Evolutionary conservation across 2,329 filamentous ascomycete species (phyloP).

Genomic region (Diaporthe destruens): DNA sequence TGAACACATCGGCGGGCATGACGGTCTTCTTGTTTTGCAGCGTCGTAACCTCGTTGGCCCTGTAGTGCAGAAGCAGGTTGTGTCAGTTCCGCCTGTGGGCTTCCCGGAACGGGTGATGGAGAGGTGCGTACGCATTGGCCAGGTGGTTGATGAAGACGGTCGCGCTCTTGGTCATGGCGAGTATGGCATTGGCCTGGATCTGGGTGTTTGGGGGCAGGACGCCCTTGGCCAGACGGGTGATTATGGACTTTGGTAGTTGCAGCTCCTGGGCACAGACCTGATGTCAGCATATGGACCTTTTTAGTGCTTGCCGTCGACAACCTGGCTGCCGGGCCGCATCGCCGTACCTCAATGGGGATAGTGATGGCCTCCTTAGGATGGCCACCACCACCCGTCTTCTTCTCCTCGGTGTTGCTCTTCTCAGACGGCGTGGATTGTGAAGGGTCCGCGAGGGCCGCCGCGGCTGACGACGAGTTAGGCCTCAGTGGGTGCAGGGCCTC

Average conservation of each 20-base stretch:
- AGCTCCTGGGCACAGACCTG: conserved; percentile 68
- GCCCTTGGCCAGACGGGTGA: conserved; percentile 83
- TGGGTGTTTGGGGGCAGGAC: conserved; percentile 85
- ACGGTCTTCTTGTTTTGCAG: conserved; percentile 82
- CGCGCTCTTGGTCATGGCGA: conserved; percentile 84
- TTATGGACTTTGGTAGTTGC: conserved; percentile 83
- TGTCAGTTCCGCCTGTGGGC: conserved; percentile 11
- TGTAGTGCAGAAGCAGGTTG: conserved; percentile 50
- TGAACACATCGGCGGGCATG: conserved; percentile 79
- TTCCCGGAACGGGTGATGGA: not conserved
- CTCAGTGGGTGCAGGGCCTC: conserved; percentile 43
- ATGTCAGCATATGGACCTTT: not conserved
- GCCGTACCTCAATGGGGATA: conserved; percentile 69
- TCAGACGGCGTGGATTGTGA: conserved; percentile 41
- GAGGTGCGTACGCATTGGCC: conserved; percentile 74
- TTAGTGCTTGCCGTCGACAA: not conserved
- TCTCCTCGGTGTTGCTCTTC: conserved; percentile 52
- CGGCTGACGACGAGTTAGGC: conserved; percentile 45
- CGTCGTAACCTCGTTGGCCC: conserved; percentile 79
- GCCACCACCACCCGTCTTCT: conserved; percentile 47
- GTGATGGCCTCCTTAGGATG: conserved; percentile 57
- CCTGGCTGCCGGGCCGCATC: not conserved
- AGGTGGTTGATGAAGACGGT: conserved; percentile 88
- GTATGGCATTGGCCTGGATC: conserved; percentile 84
- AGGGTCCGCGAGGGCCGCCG: conserved; percentile 35